A percentile compares a stretch with the other conserved stretches of the same genome.
These are phyloP conservation scores for Neonectria faginata DNA, from an alignment of 2,329 filamentous ascomycete species.

Conservation along the genomic window DNA sequence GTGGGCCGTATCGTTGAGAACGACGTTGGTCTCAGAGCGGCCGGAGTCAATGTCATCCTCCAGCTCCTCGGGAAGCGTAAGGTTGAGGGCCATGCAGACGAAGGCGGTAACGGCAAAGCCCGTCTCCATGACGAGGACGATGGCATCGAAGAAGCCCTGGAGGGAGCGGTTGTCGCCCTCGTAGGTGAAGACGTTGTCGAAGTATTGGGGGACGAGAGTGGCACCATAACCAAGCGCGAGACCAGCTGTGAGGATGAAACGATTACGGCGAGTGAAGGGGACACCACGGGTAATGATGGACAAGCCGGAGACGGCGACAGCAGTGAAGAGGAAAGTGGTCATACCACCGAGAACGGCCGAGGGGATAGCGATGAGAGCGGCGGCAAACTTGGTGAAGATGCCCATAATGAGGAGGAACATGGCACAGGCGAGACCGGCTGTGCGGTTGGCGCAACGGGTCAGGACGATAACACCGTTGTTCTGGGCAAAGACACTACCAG, in stretches of 20 bases:
- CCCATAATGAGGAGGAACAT: conserved; percentile 85
- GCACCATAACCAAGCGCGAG: conserved; percentile 79
- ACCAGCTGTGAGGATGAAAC: conserved; percentile 83
- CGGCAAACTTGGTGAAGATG: conserved; percentile 85
- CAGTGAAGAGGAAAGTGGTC: conserved; percentile 84
- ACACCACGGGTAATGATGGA: conserved; percentile 78
- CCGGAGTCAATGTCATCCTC: conserved; percentile 64
- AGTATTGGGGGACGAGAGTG: conserved; percentile 75
- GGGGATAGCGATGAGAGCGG: conserved; percentile 81
- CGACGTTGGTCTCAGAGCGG: conserved; percentile 35
- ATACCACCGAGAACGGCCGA: conserved; percentile 74
- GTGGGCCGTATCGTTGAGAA: conserved; percentile 27
- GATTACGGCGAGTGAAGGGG: conserved; percentile 80
- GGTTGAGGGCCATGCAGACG: conserved; percentile 78
- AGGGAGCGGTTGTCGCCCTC: conserved; percentile 74
- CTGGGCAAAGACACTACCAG: conserved; percentile 84
- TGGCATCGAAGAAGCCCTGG: conserved; percentile 79
- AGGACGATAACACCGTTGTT: conserved; percentile 89
- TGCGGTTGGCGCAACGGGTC: conserved; percentile 83
- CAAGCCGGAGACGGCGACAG: conserved; percentile 82
- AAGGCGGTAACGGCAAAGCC: conserved; percentile 82
- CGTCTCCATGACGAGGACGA: conserved; percentile 78
- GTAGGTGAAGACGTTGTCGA: conserved; percentile 79
- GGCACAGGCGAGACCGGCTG: conserved; percentile 82
- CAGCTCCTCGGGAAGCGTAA: conserved; percentile 79